These are phyloP conservation scores for Talaromyces pinophilus DNA, from an alignment of 2,329 filamentous ascomycete genomes.

Conservation along the genomic window DNA sequence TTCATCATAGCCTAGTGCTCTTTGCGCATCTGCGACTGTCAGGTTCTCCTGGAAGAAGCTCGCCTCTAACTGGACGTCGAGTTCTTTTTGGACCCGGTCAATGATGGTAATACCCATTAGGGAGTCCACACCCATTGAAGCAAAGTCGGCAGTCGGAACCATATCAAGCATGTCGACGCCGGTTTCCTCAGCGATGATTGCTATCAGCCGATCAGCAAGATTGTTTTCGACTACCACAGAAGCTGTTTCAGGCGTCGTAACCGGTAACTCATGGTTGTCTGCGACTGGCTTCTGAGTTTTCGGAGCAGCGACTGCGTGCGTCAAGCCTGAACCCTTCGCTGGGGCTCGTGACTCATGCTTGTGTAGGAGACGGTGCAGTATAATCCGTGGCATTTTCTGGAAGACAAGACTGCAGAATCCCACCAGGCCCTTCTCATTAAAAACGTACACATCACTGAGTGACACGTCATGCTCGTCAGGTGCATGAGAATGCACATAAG, in stretches of 20 bases:
- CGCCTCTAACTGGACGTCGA: neutral
- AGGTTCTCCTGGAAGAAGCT: neutral
- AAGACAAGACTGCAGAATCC: neutral
- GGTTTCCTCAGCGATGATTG: neutral
- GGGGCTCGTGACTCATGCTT: neutral
- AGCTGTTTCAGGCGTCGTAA: neutral
- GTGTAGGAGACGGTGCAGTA: neutral
- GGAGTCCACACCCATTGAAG: neutral
- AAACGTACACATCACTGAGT: neutral
- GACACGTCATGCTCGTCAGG: neutral
- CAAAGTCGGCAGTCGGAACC: neutral
- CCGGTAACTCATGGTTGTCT: neutral
- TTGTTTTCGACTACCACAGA: neutral
- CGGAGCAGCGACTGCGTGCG: neutral
- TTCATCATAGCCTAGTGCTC: neutral
- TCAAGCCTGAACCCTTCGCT: neutral
- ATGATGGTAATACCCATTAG: neutral
- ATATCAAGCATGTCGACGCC: neutral
- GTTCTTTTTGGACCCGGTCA: neutral
- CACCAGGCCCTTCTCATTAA: neutral
- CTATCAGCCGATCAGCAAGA: neutral
- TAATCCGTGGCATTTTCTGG: neutral
- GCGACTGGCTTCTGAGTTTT: neutral
- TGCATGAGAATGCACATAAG: neutral
- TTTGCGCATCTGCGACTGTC: neutral